Percentiles rank a stretch among this genome's conserved stretches.
These are phyloP conservation scores for Saraca asoca DNA, from an alignment of 331 rosid genomes.

Conservation along the genomic window DNA sequence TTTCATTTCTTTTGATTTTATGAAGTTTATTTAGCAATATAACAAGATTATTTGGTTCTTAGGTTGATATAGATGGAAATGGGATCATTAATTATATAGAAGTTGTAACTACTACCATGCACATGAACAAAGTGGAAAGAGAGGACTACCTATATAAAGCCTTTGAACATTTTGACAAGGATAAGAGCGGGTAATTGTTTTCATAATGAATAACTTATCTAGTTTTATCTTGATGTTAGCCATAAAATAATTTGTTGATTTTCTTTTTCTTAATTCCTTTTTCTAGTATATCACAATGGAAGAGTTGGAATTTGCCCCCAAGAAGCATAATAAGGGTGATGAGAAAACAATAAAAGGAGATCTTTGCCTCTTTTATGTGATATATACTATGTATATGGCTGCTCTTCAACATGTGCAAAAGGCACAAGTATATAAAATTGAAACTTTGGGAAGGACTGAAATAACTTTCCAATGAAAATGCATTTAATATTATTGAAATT, in stretches of 20 bases:
- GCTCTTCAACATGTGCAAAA: too few species aligned
- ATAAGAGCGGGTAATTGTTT: constrained; percentile 77
- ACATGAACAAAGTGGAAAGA: constrained; percentile 93
- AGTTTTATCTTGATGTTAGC: background rate
- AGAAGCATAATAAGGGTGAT: constrained; percentile 87
- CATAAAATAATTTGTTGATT: constrained; percentile 8
- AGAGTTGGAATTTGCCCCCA: constrained; percentile 85
- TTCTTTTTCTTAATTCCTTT: constrained; percentile 26
- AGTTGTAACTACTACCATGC: constrained; percentile 96
- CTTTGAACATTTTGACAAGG: constrained; percentile 85
- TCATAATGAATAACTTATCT: constrained; percentile 1
- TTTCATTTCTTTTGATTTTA: constrained; percentile 26
- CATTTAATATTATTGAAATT: too few species aligned
- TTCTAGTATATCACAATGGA: constrained; percentile 78
- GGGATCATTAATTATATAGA: constrained; percentile 90
- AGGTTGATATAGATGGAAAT: constrained; percentile 98
- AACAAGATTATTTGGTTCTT: constrained; percentile 37
- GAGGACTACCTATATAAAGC: constrained; percentile 90
- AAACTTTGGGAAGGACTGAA: too few species aligned
- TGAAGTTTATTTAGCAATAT: constrained; percentile 20
- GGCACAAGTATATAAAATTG: too few species aligned
- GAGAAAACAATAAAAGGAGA: constrained; percentile 86
- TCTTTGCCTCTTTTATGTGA: too few species aligned
- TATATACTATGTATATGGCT: too few species aligned
- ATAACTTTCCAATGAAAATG: too few species aligned